Evolutionary conservation across 257 asterid species (phyloP).

Genomic region (Anisodus acutangulus): DNA sequence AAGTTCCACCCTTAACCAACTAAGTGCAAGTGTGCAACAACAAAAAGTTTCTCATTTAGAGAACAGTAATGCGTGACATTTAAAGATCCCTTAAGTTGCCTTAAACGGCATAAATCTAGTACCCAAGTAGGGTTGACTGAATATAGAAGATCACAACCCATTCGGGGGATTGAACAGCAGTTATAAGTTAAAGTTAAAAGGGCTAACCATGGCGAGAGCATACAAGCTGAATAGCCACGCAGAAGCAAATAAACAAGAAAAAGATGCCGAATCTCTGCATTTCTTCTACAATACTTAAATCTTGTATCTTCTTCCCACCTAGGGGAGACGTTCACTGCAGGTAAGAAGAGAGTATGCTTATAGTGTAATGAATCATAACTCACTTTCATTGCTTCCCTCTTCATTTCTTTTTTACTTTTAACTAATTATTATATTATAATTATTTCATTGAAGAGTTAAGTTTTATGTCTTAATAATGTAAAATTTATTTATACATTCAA

Average conservation of each 20-base stretch:
- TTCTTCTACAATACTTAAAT: background rate
- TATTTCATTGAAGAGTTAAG: too few species aligned
- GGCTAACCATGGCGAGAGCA: slow-evolving; percentile 19
- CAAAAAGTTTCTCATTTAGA: background rate
- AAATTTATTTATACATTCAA: background rate
- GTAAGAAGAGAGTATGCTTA: slow-evolving; percentile 28
- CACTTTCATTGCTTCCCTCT: background rate
- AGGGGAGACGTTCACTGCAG: slow-evolving; percentile 51
- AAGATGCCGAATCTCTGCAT: slow-evolving; percentile 41
- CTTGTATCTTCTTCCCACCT: background rate
- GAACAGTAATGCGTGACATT: background rate
- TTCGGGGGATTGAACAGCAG: background rate
- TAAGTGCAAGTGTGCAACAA: background rate
- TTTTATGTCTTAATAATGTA: too few species aligned
- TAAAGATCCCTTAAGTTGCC: background rate
- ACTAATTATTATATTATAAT: background rate
- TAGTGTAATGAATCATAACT: background rate
- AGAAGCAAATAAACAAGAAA: slow-evolving; percentile 44
- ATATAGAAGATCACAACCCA: too few species aligned
- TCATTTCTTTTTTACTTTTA: background rate
- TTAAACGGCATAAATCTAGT: background rate
- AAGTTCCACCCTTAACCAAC: background rate
- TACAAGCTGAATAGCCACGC: slow-evolving; percentile 43
- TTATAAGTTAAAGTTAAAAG: background rate
- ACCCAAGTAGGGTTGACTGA: background rate